Conservation (phyloP, 192 early-diverging fungal species). For the Coemansia sp. region DNA sequence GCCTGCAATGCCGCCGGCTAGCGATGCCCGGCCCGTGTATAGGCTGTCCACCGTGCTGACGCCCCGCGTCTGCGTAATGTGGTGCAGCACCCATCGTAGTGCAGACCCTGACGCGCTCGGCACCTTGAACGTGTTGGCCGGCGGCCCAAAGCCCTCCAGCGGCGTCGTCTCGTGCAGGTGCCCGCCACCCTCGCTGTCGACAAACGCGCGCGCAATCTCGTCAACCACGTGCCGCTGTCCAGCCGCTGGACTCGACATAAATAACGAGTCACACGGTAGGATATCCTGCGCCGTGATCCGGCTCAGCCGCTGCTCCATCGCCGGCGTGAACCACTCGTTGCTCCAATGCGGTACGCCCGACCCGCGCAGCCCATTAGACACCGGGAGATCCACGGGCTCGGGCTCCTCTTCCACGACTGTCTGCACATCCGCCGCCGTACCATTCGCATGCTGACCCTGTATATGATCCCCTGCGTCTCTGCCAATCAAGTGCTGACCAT, state of each 20-base stretch:
- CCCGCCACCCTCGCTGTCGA: conserved; percentile 51
- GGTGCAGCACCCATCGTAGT: conserved; percentile 46
- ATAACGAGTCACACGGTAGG: conserved; percentile 46
- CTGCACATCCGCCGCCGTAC: not conserved
- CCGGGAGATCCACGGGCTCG: conserved; percentile 20
- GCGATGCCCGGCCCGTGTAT: conserved; percentile 42
- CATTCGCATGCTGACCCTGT: not conserved
- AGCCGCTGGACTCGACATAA: conserved; percentile 18
- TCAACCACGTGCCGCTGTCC: conserved; percentile 29
- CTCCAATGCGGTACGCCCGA: conserved; percentile 40
- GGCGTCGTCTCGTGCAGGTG: conserved; percentile 48
- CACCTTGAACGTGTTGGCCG: conserved; percentile 21
- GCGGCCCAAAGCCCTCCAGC: conserved; percentile 31
- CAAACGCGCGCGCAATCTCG: conserved; percentile 49
- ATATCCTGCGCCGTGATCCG: conserved; percentile 40
- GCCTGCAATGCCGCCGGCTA: conserved; percentile 47
- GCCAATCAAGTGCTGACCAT: not conserved
- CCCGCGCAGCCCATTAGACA: conserved; percentile 46
- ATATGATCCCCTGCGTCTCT: not conserved
- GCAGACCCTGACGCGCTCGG: conserved; percentile 43
- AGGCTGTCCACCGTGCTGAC: conserved; percentile 32
- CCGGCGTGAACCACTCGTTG: conserved; percentile 41
- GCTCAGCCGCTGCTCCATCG: conserved; percentile 34
- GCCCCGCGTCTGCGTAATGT: conserved; percentile 43
- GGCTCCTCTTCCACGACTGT: not conserved